Evolutionary conservation across 2,329 filamentous ascomycete species (phyloP), one percentile per base, ranked within the genome.

Genomic region (Aspergillus costaricaensis): DNA sequence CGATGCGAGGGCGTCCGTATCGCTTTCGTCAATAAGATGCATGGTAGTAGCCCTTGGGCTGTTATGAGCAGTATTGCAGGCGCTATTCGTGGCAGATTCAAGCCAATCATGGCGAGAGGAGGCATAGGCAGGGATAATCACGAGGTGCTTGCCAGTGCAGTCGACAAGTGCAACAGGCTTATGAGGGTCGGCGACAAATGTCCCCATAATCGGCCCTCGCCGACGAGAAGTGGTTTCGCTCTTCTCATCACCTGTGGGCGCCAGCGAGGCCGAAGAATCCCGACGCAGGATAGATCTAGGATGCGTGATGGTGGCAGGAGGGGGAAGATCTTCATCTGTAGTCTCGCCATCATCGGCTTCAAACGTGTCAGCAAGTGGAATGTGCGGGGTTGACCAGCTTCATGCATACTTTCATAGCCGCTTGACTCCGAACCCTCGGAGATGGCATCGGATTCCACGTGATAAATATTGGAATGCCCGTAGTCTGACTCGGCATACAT

Each of bases 281-380:
- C 81, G 79, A 63, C 79, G 82, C 59, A 86, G 76, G 17, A 86
- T 79, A 56, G 80, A 80, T 49, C 77, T 76, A 44, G 75, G 82
- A 69, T 76, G 80, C 66, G 74, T 79, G 66, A 78, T 82, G 64
- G 74, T 81, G 50, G 76, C 79, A 59, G 75, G 80, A 60, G 76
- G 79, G 62, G 78, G 80, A 52, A 81, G 77, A 68, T 86, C 83
- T 71, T 86, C 83, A 72, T 86, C 84, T 72, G 84, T 86, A 57
- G 84, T 86, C 66, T 86, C 84, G 72, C 83, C 83, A 73, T 85
- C 81, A 73, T 86, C 84, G 70, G 83, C 83, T 86, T 65, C 50
- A 63, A 62, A 55, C 30, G 32, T 65, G 77, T 86, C 80, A 86
- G 83, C 79, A 74, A 60, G 25, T 25, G 41, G 60, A 67, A 47